Base-by-base conservation (phyloP, 306 rosid genomes). In the Cicer chorassanicum region DNA sequence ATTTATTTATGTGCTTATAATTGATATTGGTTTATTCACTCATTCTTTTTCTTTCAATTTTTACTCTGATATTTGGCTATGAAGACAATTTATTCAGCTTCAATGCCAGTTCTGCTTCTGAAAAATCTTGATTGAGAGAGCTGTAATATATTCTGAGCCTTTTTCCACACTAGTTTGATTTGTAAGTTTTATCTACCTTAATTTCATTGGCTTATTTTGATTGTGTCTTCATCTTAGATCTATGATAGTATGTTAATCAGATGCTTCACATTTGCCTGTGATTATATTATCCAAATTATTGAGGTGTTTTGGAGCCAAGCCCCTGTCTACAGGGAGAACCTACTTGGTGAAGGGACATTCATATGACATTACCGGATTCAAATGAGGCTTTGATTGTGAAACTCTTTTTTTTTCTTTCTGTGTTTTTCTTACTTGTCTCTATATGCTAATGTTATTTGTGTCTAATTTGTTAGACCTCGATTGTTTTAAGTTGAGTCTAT, bases 81-180 rank as follows among this genome's bases (percentile, higher is more conserved):
- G 91, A 90, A 15, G 93, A 90, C 74, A 6, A 59, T 57, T 3
- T 1, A 5, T 64, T 39, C 95, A 93, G 96, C 98, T 92, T 91
- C 38, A 72, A 86, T 68, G 98, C 98, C 96, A 92, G 98, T 92
- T 92, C 96, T 92, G 98, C 98, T 90, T 82, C 96, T 80, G 96
- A 92, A 42, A 73, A 82, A 38, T 81, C 77, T 55, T 92, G 98
- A 92, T 86, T 48, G 98, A 90, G 62, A 87, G 80, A 92, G 98
- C 98, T 92, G 98, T 84, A 65, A 60, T 45, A 13, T 63, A 1
- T 14, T 80, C 96, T 92, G 98, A 92, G 96, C 83, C 88, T 76
- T 14, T 29, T 29, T 29, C 36, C 0, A 29, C 36, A 3, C 1
- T 29, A 29, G 0, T 29, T 4, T 29, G 4, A 29, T 29, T 4